phyloP scores from a whole-genome alignment of 345 rosid species.

The Dipteronia dyeriana region DNA sequence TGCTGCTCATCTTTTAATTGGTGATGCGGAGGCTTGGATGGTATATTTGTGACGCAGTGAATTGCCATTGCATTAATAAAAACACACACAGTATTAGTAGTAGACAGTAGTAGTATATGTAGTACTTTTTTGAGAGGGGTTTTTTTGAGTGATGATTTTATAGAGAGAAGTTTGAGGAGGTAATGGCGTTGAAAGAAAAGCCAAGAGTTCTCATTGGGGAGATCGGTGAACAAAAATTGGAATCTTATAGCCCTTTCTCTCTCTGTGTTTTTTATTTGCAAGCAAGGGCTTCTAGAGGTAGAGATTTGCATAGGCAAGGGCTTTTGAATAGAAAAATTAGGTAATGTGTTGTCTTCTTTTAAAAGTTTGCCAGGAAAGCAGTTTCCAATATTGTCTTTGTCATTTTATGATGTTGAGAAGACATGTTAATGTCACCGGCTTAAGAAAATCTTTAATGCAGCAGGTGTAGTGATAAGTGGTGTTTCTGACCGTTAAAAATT shows the following conservation, averaged over 20 bases:
- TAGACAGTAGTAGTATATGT: no score
- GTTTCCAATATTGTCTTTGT: no score
- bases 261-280: conserved; percentile 28
- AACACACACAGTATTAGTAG: no score
- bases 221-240: conserved; percentile 47
- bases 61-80: conserved; percentile 44
- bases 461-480: no score
- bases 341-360: conserved; percentile 7
- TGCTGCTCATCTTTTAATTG: conserved; percentile 32
- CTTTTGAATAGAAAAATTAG: conserved; percentile 25
- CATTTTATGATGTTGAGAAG: no score
- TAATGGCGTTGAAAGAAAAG: conserved; percentile 49
- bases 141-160: conserved; percentile 3
- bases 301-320: conserved; percentile 25
- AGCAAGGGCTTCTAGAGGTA: conserved; percentile 14
- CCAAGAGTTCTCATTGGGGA: conserved; percentile 50
- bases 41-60: conserved; percentile 36
- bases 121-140: neutral
- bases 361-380: no score
- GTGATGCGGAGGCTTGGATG: conserved; percentile 23
- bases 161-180: conserved; percentile 13
- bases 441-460: no score
- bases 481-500: no score
- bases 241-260: conserved; percentile 45
- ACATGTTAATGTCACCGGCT: no score